Base-by-base conservation (phyloP, 768 basidiomycete species). In the Nevesoporus exiguus region DNA sequence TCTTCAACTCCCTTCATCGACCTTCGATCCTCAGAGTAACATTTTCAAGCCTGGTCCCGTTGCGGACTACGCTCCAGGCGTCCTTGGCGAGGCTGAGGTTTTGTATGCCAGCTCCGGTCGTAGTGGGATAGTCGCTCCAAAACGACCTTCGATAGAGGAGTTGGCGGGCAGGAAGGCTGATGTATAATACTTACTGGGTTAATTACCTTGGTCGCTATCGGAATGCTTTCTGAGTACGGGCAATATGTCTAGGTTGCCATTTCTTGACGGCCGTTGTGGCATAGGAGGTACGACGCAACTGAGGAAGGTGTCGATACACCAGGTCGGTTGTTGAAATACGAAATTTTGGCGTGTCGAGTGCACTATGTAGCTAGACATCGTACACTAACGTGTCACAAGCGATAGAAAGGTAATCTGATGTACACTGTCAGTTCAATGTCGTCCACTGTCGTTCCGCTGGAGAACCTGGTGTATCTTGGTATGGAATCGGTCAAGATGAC, bases 1-100 rank as follows among this genome's bases (percentile, higher is more conserved):
- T 34, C 61, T 91, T 42, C 80, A 83, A 49, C 74, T 93, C 39
- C 91, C 91, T 7, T 83, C 88, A 5, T 80, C 81, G 41, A 88
- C 91, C 17, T 90, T 93, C 74, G 78, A 86, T 13, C 76, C 76
- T 5, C 66, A 74, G 37, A 80, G 83, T 40, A 77, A 78, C 61
- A 73, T 88, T 21, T 86, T 82, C 67, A 72, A 73, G 7, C 56
- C 73, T 11, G 76, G 76, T 25, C 64, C 71, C 30, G 78, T 79
- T 64, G 73, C 69, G 9, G 61, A 60, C 52, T 89, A 90, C 60
- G 64, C 66, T 2, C 76, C 88, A 7, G 79, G 80, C 25, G 73
- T 76, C 46, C 66, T 89, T 24, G 80, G 78, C 14, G 77, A 80
- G 61, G 73, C 84, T 5, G 89, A 92, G 71, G 75, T 88, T 27